A percentile compares a stretch with the other conserved stretches of the same genome.
phyloP scores from a whole-genome alignment of 192 early-diverging fungal genomes.

The Coemansia sp. region DNA sequence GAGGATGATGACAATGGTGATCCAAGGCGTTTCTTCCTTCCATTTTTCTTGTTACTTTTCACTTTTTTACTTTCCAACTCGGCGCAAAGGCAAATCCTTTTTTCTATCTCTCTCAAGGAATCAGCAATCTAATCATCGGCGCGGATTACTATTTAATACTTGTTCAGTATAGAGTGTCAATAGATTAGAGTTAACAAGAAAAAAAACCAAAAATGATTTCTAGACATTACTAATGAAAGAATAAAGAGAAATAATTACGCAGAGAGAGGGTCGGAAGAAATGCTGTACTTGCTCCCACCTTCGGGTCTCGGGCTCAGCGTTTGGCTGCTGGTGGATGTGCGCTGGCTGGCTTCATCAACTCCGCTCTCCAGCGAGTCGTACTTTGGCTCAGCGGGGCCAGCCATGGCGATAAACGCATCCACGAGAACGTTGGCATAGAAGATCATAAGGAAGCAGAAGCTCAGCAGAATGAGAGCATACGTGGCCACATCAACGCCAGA shows the following conservation, averaged over 20 bases:
- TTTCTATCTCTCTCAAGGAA: too few relatives aligned
- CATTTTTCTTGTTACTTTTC: too few relatives aligned
- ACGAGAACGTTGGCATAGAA: conserved; percentile 54
- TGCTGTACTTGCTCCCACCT: background rate
- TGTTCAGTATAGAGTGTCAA: background rate
- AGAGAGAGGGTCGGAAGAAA: conserved; percentile 3
- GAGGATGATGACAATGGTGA: too few relatives aligned
- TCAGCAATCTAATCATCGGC: background rate
- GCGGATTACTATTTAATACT: background rate
- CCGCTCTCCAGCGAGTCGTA: conserved; percentile 15
- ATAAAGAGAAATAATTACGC: conserved; percentile 1
- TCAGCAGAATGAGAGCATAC: conserved; percentile 56
- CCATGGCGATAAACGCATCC: conserved; percentile 41
- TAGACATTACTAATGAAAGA: background rate
- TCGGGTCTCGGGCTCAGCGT: conserved; percentile 8
- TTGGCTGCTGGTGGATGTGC: conserved; percentile 20
- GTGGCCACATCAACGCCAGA: conserved; percentile 55
- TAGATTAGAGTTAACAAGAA: background rate
- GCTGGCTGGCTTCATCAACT: background rate
- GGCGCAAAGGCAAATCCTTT: background rate
- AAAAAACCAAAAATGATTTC: background rate
- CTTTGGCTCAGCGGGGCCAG: conserved; percentile 15
- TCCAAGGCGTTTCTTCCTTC: too few relatives aligned
- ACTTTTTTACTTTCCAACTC: background rate
- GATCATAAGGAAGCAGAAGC: conserved; percentile 59